A percentile compares a stretch with the other conserved stretches of the same genome.
Evolutionary conservation across 768 basidiomycete species (phyloP).

Genomic region (Dacryopinax spathularia): DNA sequence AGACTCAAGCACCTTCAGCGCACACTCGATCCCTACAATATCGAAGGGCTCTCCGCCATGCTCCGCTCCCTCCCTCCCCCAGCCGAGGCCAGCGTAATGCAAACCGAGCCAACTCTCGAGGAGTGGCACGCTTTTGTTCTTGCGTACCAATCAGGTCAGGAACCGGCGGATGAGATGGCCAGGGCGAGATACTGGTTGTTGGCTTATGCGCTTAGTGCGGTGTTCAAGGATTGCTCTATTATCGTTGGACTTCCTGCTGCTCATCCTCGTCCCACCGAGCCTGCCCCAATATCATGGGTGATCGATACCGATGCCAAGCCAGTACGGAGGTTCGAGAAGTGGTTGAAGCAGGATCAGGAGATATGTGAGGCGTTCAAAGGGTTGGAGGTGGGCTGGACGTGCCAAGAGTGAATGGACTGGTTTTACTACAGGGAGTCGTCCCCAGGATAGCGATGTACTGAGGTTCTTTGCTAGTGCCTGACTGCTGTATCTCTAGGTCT

Average conservation of each 20-base stretch:
- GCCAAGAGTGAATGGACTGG: too few relatives aligned
- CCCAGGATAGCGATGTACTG: too few relatives aligned
- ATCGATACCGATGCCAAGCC: conserved; percentile 84
- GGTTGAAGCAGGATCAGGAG: conserved; percentile 56
- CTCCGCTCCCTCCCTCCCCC: conserved; percentile 12
- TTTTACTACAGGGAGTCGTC: too few relatives aligned
- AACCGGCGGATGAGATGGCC: conserved; percentile 16
- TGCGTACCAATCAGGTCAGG: conserved; percentile 32
- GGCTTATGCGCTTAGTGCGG: conserved; percentile 75
- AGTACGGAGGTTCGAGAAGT: conserved; percentile 45
- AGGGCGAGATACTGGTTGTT: conserved; percentile 49
- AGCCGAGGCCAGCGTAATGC: conserved; percentile 12
- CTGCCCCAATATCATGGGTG: conserved; percentile 35
- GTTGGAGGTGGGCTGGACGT: too few relatives aligned
- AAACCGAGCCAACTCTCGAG: conserved; percentile 39
- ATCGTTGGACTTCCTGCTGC: conserved; percentile 30
- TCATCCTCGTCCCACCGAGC: conserved; percentile 10
- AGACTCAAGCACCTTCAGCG: conserved; percentile 51
- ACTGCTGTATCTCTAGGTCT: too few relatives aligned
- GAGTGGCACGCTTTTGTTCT: conserved; percentile 58
- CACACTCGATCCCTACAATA: conserved; percentile 66
- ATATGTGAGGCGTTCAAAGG: conserved; percentile 39
- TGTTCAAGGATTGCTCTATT: conserved; percentile 92
- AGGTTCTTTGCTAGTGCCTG: too few relatives aligned
- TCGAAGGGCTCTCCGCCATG: conserved; percentile 51